Evolutionary conservation across 2,329 filamentous ascomycete species (phyloP), one percentile per base, ranked within the genome.

Genomic region (Calonectria crousiana): DNA sequence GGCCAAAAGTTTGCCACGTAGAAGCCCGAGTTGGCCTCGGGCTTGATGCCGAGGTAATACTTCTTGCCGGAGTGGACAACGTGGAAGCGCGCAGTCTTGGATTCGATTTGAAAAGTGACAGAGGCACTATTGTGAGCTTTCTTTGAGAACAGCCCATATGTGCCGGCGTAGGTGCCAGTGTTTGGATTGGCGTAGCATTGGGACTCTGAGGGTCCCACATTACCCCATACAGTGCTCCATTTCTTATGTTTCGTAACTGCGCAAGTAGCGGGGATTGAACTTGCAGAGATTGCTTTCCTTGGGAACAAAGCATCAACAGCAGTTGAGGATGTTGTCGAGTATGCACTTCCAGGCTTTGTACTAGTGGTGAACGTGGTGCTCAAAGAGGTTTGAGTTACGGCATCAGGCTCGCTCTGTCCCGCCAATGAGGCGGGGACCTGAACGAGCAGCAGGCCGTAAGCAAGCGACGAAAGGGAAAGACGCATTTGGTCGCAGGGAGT

Each of bases 31-130:
- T 10, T 20, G 11, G 32, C 30, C 53, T 36, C 18, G 4, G 53
- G 32, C 53, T 58, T 58, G 53, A 58, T 58, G 36, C 53, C 53
- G 34, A 58, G 53, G 53, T 58, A 58, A 36, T 58, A 58, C 30
- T 20, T 58, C 30, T 58, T 58, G 53, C 53, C 53, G 11, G 53
- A 58, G 13, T 58, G 53, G 32, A 58, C n/a, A 34, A 58, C 4
- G 20, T 30, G 10, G 20, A 58, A 36, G 20, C 53, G 53, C n/a
- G 30, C 53, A 36, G 20, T 58, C 18, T 36, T 58, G 51, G 28
- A 18, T 58, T 16, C 53, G 36, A 58, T 58, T n/a, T 36, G 9
- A 36, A 5, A 58, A 10, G 53, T 58, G 20, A 36, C 32, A 36
- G 53, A 23, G 30, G 20, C 53, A 23, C 53, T 36, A 20, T 36